Evolutionary conservation across 345 rosid genomes (phyloP).

Genomic region (Pugionium dolabratum): DNA sequence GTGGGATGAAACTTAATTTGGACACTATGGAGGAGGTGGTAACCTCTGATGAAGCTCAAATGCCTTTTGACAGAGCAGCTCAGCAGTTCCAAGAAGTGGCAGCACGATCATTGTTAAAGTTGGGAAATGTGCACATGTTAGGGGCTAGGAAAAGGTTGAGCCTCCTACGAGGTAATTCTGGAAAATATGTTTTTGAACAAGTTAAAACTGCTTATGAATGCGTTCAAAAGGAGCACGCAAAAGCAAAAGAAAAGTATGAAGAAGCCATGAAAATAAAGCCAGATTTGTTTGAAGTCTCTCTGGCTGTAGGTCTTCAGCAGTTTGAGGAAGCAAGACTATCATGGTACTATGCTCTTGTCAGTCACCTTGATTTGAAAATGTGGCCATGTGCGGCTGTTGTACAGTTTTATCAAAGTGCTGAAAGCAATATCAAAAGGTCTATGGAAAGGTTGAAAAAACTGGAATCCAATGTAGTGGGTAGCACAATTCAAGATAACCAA

Average conservation of each 20-base stretch:
- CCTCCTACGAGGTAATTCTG: slow-evolving; percentile 54
- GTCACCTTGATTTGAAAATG: slow-evolving; percentile 55
- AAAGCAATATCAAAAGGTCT: slow-evolving; percentile 70
- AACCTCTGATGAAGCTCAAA: slow-evolving; percentile 85
- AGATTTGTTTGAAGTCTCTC: slow-evolving; percentile 65
- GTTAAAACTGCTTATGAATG: slow-evolving; percentile 60
- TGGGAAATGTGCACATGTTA: slow-evolving; percentile 89
- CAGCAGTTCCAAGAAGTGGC: slow-evolving; percentile 85
- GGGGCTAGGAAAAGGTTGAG: slow-evolving; percentile 72
- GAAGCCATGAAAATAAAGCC: slow-evolving; percentile 82
- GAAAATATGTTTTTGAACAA: slow-evolving; percentile 55
- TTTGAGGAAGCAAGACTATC: slow-evolving; percentile 91
- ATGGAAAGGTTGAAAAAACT: slow-evolving; percentile 66
- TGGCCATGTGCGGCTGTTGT: slow-evolving; percentile 65
- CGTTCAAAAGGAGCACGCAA: slow-evolving; percentile 55
- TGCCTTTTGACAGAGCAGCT: slow-evolving; percentile 65
- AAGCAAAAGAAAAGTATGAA: slow-evolving; percentile 67
- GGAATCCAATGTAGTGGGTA: slow-evolving; percentile 44
- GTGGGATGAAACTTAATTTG: slow-evolving; percentile 74
- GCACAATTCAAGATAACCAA: slow-evolving; percentile 48
- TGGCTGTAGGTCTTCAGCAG: slow-evolving; percentile 76
- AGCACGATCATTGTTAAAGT: slow-evolving; percentile 80
- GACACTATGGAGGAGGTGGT: slow-evolving; percentile 93
- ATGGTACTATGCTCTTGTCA: slow-evolving; percentile 72
- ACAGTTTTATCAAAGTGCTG: slow-evolving; percentile 68